Evolutionary conservation across 441 rosid species (phyloP).

Genomic region (Populus trichocarpa): DNA sequence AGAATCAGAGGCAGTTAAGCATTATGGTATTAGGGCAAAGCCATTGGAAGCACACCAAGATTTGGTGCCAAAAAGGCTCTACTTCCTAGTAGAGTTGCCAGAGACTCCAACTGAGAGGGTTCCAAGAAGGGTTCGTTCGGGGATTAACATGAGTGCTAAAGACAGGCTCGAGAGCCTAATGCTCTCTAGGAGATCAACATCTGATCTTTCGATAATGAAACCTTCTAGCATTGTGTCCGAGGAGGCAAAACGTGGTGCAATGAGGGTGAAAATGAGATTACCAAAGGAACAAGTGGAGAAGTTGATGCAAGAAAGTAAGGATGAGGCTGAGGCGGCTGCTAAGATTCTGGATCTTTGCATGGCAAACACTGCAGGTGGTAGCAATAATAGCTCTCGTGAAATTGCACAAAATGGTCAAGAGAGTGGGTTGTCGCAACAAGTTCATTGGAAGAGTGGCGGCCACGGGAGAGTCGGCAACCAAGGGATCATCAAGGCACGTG

Average conservation of each 20-base stretch:
- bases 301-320: slow-evolving; percentile 59
- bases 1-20: slow-evolving; percentile 82
- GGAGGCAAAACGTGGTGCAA: slow-evolving; percentile 15
- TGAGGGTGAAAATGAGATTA: slow-evolving; percentile 62
- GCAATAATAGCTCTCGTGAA: slow-evolving; percentile 6
- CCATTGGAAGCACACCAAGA: slow-evolving; percentile 52
- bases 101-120: slow-evolving; percentile 31
- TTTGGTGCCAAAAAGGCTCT: slow-evolving; percentile 65
- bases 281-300: slow-evolving; percentile 65
- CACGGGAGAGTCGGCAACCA: slow-evolving; percentile 21
- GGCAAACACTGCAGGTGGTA: slow-evolving; percentile 12
- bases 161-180: slow-evolving; percentile 80
- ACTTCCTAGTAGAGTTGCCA: slow-evolving; percentile 79
- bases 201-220: slow-evolving; percentile 63
- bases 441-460: slow-evolving; percentile 35
- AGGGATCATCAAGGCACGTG: slow-evolving; percentile 39
- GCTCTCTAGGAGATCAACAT: slow-evolving; percentile 73
- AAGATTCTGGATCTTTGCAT: slow-evolving; percentile 59
- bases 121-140: slow-evolving; percentile 75
- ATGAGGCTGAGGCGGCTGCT: slow-evolving; percentile 58
- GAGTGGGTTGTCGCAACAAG: slow-evolving; percentile 2
- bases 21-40: slow-evolving; percentile 73
- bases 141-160: slow-evolving; percentile 69
- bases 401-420: slow-evolving; percentile 10
- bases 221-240: slow-evolving; percentile 3